Percentiles rank a stretch among this genome's conserved stretches.
These are phyloP conservation scores for Babesia ovata DNA, from an alignment of 169 alveolate species.

Conservation along the genomic window DNA sequence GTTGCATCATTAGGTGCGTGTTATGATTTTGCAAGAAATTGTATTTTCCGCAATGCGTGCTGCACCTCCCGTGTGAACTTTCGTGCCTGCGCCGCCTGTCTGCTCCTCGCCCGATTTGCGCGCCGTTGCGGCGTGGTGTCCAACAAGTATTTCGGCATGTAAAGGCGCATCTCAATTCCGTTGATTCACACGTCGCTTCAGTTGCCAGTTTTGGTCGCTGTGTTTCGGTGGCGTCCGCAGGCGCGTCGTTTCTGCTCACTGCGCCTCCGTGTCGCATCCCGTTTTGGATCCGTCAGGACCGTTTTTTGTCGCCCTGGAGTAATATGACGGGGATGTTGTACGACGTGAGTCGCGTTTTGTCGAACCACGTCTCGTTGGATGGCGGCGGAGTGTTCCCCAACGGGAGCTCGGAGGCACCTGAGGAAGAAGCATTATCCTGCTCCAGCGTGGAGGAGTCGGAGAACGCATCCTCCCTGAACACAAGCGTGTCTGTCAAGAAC, in stretches of 20 bases:
- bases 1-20: too few species aligned
- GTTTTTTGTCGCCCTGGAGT: background rate
- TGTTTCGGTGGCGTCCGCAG: conserved; percentile 3
- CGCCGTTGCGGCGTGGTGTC: too few species aligned
- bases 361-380: conserved; percentile 14
- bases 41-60: too few species aligned
- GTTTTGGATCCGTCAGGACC: background rate
- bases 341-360: conserved; percentile 19
- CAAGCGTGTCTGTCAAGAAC: background rate
- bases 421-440: conserved; percentile 7
- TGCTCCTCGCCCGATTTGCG: too few species aligned
- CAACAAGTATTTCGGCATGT: too few species aligned
- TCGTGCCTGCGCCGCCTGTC: too few species aligned
- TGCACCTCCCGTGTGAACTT: too few species aligned
- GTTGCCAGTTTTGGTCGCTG: background rate
- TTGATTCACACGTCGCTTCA: background rate
- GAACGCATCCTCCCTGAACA: conserved; percentile 1
- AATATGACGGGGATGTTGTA: conserved; percentile 15
- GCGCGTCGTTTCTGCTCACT: conserved; percentile 3
- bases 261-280: conserved; percentile 28
- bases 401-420: conserved; percentile 11
- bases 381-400: conserved; percentile 10
- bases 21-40: too few species aligned
- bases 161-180: too few species aligned
- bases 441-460: conserved; percentile 23